Base-by-base conservation (phyloP, 2,329 filamentous ascomycete species). In the Fonsecaea pugnacius region DNA sequence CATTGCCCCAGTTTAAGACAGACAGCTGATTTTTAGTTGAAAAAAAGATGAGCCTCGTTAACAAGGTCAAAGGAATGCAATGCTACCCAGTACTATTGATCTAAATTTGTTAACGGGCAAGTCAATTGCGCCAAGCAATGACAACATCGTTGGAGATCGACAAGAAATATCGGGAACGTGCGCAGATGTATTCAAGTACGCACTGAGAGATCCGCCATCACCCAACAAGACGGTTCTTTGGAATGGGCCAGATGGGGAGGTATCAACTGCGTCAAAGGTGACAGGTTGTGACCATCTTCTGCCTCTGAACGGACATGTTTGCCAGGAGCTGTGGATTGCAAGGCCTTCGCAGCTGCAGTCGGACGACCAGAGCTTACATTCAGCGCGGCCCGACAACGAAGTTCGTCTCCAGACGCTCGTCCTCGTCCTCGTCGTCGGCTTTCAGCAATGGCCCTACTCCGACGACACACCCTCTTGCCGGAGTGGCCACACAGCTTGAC, bases 401-500 rank as follows among this genome's bases (percentile, higher is more conserved):
- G 35, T 50, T 62, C 35, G 53, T 59, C 12, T 36, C 59, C 16
- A 64, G 64, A 62, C 65, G 66, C 8, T 68, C 65, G 52, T 65
- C 60, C 12, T 68, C 67, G 1, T 51, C 65, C 5, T 67, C 67
- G 4, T 58, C 70, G 10, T 53, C 67, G 16, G 38, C 68, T 4
- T 54, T 50, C 18, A 56, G 60, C 27, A 53, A 66, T 60, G 65
- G 40, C 14, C 38, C 69, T 27, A 53, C 70, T 58, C 54, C 63
- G 12, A 82, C 90, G 74, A 76, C 67, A n/a, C 70, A 71, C 54
- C 85, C 74, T 78, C 77, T 90, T 55, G 86, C 84, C 16, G 81
- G 82, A 14, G 83, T 91, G 60, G 88, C 86, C 12, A 81, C 82
- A 50, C 93, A 99, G 76, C 80, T 99, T 66, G 95, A 99, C 76